A percentile compares a stretch with the other conserved stretches of the same genome.
Evolutionary conservation across 225 moss, liverwort and hornwort species (phyloP).

Genomic region (Thuidium tamariscinum): DNA sequence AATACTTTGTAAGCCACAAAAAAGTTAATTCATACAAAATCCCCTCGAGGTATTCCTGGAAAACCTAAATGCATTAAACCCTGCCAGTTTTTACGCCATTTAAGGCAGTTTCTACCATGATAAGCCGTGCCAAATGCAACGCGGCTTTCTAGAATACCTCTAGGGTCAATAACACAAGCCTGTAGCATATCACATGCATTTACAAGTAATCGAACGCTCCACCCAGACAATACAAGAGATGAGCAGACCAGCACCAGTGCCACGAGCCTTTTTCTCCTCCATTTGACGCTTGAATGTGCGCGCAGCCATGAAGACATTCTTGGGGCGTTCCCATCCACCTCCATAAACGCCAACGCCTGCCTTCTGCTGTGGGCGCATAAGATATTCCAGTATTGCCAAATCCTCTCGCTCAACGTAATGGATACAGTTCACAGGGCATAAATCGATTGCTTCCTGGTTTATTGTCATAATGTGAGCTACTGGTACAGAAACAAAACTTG

Average conservation of each 20-base stretch:
- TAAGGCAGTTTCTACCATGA: not conserved
- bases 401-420: constrained; percentile 96
- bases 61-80: not conserved
- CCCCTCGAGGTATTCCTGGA: not conserved
- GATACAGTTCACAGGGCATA: constrained; percentile 96
- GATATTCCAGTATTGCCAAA: constrained; percentile 67
- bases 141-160: not conserved
- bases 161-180: not conserved
- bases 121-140: not conserved
- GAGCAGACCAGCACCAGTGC: not conserved
- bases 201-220: not conserved
- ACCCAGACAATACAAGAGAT: not conserved
- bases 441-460: constrained; percentile 74
- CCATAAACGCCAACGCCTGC: constrained; percentile 79
- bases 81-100: not conserved
- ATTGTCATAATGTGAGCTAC: not conserved
- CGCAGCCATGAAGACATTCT: constrained; percentile 94
- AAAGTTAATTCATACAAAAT: not conserved
- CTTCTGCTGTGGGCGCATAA: constrained; percentile 78
- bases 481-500: not conserved
- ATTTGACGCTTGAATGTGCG: constrained; percentile 73
- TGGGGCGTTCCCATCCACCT: constrained; percentile 90
- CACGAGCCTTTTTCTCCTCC: constrained; percentile 39
- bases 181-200: not conserved
- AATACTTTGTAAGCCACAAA: not conserved